Evolutionary conservation across 73 alveolate species (phyloP).

Genomic region (Tetrahymena thermophila): DNA sequence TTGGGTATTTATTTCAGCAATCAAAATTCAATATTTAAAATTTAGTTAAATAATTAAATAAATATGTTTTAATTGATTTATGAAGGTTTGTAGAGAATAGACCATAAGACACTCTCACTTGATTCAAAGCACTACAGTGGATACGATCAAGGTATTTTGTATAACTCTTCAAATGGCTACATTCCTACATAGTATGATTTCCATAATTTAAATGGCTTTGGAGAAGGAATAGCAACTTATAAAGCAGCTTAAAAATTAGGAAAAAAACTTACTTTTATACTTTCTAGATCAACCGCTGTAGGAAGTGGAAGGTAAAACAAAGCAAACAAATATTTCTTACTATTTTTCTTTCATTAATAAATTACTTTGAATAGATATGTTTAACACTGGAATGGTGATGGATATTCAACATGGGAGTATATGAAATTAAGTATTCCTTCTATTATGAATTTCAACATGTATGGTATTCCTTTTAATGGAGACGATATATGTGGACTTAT

Average conservation of each 20-base stretch:
- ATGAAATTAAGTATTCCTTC: slow-evolving; percentile 84
- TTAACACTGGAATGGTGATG: slow-evolving; percentile 92
- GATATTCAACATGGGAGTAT: slow-evolving; percentile 65
- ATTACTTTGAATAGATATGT: slow-evolving; percentile 41
- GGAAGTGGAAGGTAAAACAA: slow-evolving; percentile 76
- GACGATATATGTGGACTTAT: slow-evolving; percentile 96
- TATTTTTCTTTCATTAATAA: neutral
- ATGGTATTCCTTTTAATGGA: slow-evolving; percentile 93
- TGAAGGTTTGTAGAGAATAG: neutral
- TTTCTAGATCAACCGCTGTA: slow-evolving; percentile 78
- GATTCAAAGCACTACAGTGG: slow-evolving; percentile 21
- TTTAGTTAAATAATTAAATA: too few relatives aligned
- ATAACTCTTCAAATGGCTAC: neutral
- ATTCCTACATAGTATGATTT: slow-evolving; percentile 46
- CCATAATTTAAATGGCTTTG: slow-evolving; percentile 66
- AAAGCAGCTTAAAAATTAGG: slow-evolving; percentile 47
- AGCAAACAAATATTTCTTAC: too few relatives aligned
- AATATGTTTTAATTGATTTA: too few relatives aligned
- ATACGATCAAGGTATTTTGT: slow-evolving; percentile 27
- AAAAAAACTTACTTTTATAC: slow-evolving; percentile 56
- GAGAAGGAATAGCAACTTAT: slow-evolving; percentile 54
- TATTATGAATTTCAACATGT: slow-evolving; percentile 86
- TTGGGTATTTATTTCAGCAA: neutral
- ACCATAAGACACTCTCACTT: slow-evolving; percentile 14
- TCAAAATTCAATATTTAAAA: neutral